Evolutionary conservation across 768 basidiomycete species (phyloP).

Genomic region (Astraeus odoratus): DNA sequence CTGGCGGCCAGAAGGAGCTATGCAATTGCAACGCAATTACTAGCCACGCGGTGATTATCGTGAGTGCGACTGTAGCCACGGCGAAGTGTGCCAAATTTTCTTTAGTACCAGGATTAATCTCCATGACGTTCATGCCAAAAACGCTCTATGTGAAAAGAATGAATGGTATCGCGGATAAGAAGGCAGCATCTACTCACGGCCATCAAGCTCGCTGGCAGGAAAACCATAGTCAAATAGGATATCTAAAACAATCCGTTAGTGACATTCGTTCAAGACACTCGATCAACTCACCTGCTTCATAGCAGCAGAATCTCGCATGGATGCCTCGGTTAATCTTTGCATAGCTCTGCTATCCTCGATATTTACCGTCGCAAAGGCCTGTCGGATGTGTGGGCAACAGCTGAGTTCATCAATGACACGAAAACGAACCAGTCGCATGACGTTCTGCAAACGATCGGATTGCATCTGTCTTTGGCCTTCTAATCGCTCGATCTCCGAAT

Average conservation of each 20-base stretch:
- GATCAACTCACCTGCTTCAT: constrained; percentile 24
- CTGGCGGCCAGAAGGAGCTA: constrained; percentile 16
- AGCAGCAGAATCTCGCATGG: constrained; percentile 35
- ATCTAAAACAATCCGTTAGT: constrained; percentile 28
- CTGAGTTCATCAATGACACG: neutral
- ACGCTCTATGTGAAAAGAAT: constrained; percentile 21
- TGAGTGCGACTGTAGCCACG: constrained; percentile 41
- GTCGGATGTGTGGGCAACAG: constrained; percentile 1
- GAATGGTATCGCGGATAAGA: neutral
- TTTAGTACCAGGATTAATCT: constrained; percentile 23
- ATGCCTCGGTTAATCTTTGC: constrained; percentile 42
- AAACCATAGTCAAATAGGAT: constrained; percentile 54
- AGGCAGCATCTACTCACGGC: constrained; percentile 13
- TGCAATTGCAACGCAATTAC: constrained; percentile 44
- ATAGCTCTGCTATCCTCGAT: constrained; percentile 51
- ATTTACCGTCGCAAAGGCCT: constrained; percentile 58
- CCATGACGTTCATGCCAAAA: constrained; percentile 22
- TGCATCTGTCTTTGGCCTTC: constrained; percentile 22
- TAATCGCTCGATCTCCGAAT: constrained; percentile 39
- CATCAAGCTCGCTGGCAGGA: constrained; percentile 48
- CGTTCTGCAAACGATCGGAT: constrained; percentile 26
- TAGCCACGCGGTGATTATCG: constrained; percentile 47
- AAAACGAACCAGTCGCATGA: constrained; percentile 22
- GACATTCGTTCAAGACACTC: neutral
- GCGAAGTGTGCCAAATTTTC: constrained; percentile 34